Conservation (phyloP, 2,329 filamentous ascomycete genomes). For the Sporothrix protearum region DNA sequence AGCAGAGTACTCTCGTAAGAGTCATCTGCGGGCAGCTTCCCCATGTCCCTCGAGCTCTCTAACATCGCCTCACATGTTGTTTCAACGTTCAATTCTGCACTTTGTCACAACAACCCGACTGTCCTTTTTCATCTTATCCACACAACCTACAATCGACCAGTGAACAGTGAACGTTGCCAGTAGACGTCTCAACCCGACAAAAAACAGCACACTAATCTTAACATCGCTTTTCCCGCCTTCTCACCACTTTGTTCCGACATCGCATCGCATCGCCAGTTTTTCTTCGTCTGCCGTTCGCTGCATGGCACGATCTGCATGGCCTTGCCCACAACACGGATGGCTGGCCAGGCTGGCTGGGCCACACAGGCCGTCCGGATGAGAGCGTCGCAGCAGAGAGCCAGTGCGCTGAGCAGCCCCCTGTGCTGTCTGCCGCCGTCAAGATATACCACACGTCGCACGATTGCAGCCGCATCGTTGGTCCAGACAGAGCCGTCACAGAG, state of each 20-base stretch:
- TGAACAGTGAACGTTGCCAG: background rate
- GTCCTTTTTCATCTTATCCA: background rate
- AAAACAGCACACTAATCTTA: background rate
- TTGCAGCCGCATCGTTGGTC: slow-evolving; percentile 4
- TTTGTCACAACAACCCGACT: background rate
- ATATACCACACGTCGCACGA: background rate
- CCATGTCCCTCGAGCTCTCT: slow-evolving; percentile 5
- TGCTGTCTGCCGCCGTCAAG: background rate
- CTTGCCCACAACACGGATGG: slow-evolving; percentile 21
- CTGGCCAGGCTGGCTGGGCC: slow-evolving; percentile 18
- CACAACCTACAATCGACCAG: background rate
- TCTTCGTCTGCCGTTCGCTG: background rate
- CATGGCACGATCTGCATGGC: slow-evolving; percentile 24
- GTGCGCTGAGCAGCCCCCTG: background rate
- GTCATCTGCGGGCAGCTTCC: slow-evolving; percentile 5
- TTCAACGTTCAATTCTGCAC: background rate
- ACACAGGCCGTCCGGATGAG: slow-evolving; percentile 17
- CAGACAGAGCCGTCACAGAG: slow-evolving; percentile 12
- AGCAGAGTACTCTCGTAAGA: no score
- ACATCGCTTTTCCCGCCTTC: background rate
- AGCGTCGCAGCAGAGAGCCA: background rate
- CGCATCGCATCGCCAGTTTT: background rate
- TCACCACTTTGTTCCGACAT: background rate
- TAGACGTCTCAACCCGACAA: background rate
- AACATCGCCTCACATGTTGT: slow-evolving; percentile 5